Evolutionary conservation across 2,329 filamentous ascomycete genomes (phyloP), one percentile per base, ranked within the genome.

Genomic region (Curvularia sp.): DNA sequence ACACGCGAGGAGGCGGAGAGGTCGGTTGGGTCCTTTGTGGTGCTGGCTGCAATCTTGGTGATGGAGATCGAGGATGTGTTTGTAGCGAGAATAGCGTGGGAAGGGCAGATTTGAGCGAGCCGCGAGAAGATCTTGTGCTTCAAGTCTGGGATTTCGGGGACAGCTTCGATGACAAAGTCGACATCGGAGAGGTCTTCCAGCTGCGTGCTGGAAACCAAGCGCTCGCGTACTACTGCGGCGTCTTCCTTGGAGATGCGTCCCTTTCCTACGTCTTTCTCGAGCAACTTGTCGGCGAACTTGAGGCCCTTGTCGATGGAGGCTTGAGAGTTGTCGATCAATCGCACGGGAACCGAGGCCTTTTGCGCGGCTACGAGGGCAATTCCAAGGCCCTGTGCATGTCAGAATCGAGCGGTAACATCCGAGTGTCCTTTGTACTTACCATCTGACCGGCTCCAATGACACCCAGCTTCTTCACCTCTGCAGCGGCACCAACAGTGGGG

Each of bases 51-150:
- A 71, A 99, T 97, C 74, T 90, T 90, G 43, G 95, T 99, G 77
- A 99, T 97, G 60, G 92, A 94, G 75, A 99, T 99, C 61, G 93
- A 97, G n/a, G 93, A 97, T 6, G 95, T 99, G 82, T 99, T 99
- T 62, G 95, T 99, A 5, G 95, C 94, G 35, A 99, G 86, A 69
- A 99, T 91, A 58, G 95, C 88, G 74, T 98, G 92, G 52, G 88
- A 82, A 10, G 92, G 89, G 67, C 91, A 93, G 67, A 96, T 88
- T 69, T 90, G 81, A 6, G 93, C 93, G 10, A 99, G 85, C 72
- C 89, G 85, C 64, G 86, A 82, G 80, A 99, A 99, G 66, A 99
- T 96, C 65, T 88, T 87, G 65, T 88, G 88, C 80, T 99, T 99
- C 64, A 99, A 86, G 51, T 89, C 83, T 41, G 91, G 89, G 55